Evolutionary conservation across 306 rosid species (phyloP), one percentile per base, ranked within the genome.

Genomic region (Datisca glomerata): DNA sequence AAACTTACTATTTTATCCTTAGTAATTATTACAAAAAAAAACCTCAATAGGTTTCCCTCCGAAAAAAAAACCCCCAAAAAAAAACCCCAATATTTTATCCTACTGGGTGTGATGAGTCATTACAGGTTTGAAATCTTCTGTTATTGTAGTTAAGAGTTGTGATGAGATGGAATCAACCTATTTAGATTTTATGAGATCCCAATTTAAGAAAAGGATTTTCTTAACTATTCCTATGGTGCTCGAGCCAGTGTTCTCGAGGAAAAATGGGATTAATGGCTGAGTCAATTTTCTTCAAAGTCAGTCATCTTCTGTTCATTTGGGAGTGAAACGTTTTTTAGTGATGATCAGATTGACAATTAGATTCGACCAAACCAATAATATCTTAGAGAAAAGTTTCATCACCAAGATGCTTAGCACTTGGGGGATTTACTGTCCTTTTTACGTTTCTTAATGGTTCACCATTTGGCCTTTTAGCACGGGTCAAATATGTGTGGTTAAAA

Each of bases 301-400:
- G 74, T 74, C 0, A 34, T 58, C 4, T 55, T 69, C 14, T 65
- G 77, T 55, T 69, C 81, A 4, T 74, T 74, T 52, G 81, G 81
- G 0, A 74, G 81, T 39, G 81, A 74, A n/a, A 53, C 78, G 1
- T 74, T 66, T 59, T 58, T 74, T 8, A 43, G 7, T 24, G 53
- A 55, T 21, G 66, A 61, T 1, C 73, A 69, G n/a, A 69, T 70
- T 74, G 1, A 49, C 74, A 14, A 33, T 20, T 2, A 78, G 82
- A 15, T 35, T 74, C 2, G 82, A 70, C 41, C 68, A 48, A 22
- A 62, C 51, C 2, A n/a, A n/a, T n/a, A n/a, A n/a, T n/a, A n/a
- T n/a, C n/a, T n/a, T n/a, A n/a, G n/a, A n/a, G n/a, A n/a, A n/a
- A n/a, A n/a, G n/a, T n/a, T n/a, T n/a, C n/a, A n/a, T n/a, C n/a